Evolutionary conservation across 345 rosid genomes (phyloP), one percentile per base, ranked within the genome.

Genomic region (Bruguiera parviflora): DNA sequence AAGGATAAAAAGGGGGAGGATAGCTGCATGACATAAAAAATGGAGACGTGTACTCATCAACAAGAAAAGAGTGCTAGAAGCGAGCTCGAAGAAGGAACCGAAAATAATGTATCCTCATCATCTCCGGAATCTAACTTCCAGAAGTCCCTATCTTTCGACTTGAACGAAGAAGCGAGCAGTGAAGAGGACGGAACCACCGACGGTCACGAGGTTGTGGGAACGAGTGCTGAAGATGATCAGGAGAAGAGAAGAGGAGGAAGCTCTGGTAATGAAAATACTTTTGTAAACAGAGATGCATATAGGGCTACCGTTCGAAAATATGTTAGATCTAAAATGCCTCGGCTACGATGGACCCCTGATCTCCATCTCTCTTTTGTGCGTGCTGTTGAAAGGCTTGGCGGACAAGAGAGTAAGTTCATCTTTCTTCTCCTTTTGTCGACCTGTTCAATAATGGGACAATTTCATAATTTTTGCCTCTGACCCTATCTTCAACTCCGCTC

Each of bases 301-400:
- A 74, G 66, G 24, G 32, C 67, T 0, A 67, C 67, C 8, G 96
- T 90, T 7, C 81, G 98, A 71, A 96, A 91, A 58, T 89, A 92
- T 37, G 79, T 88, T 59, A 76, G 96, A 75, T 90, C 95, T 13
- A 90, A 88, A 77, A 73, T 80, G 73, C 98, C 96, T 3, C 75
- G 98, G 22, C 91, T 92, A 21, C 84, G 98, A 3, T 92, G 98
- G 98, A 90, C 96, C 73, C 96, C 88, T 4, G 96, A 90, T 57
- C 91, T 92, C 51, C 96, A 92, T 79, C 89, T 81, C 51, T 81
- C 92, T 37, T 92, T 92, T 64, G 83, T 88, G 33, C 87, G 80
- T 18, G 96, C 95, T 2, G 90, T 92, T 5, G 90, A 88, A 70
- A 83, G 90, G 72, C 96, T 92, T 63, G 96, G 98, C 19, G 95